Evolutionary conservation across 164 flowering plant species (phyloP), one percentile per base, ranked within the genome.

Genomic region (Litsea cubeba): DNA sequence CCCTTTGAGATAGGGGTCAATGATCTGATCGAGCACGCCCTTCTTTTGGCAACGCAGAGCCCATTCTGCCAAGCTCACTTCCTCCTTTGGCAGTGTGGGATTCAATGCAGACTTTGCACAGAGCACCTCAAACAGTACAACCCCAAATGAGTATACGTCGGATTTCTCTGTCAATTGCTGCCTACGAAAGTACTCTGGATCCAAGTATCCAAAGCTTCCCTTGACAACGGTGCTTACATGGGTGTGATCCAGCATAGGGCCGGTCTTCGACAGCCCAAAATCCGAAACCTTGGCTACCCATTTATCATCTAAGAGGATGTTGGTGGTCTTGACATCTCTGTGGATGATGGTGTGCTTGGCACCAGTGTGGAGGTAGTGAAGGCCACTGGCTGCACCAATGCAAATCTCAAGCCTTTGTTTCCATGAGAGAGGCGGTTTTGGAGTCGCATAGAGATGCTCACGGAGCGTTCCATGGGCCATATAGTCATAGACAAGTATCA

Each of bases 261-360:
- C 88, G 23, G 78, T 65, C 73, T 73, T 85, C 1, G 89, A 87
- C 66, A 87, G 68, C 15, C 89, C 88, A 26, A 87, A 87, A 72
- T 87, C 89, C 2, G 89, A 85, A 57, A 87, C 88, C 78, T 87
- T 87, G 0, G 89, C 85, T 2, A 82, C 85, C 86, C 87, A 85
- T 23, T 85, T 83, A 66, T 83, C 87, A 49, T 86, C 87, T 50
- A 86, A 68, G 28, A 85, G 77, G 8, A 86, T 83, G 73, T 86
- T 86, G 57, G 89, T 82, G 17, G n/a, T n/a, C n/a, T n/a, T n/a
- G n/a, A n/a, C n/a, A n/a, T n/a, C n/a, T n/a, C n/a, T n/a, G n/a
- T n/a, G n/a, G n/a, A n/a, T n/a, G n/a, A n/a, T n/a, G n/a, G n/a
- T n/a, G n/a, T n/a, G n/a, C n/a, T n/a, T n/a, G n/a, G n/a, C n/a